These are phyloP conservation scores for Mucuna pruriens DNA, from an alignment of 306 rosid genomes.

Conservation along the genomic window DNA sequence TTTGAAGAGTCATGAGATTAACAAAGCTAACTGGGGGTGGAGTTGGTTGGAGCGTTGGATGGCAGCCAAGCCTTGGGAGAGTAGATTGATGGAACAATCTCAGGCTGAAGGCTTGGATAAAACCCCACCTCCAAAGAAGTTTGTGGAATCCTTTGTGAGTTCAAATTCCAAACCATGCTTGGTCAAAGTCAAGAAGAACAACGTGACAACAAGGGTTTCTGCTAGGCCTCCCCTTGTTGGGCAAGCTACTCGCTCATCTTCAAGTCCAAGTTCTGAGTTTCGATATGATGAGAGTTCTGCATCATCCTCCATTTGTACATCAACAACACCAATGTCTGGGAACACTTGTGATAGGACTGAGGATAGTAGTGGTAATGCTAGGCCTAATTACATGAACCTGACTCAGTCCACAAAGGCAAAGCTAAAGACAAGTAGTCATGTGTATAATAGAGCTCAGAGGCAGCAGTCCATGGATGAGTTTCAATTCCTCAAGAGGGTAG, in stretches of 20 bases:
- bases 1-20: constrained; percentile 59
- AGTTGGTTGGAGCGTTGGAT: constrained; percentile 99
- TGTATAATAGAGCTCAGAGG: constrained; percentile 69
- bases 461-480: constrained; percentile 98
- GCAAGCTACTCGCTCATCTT: constrained; percentile 76
- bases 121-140: constrained; percentile 71
- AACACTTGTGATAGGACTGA: constrained; percentile 81
- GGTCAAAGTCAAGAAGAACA: constrained; percentile 80
- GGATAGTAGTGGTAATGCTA: constrained; percentile 64
- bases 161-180: constrained; percentile 55
- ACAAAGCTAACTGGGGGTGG: constrained; percentile 88
- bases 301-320: constrained; percentile 89
- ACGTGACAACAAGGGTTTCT: constrained; percentile 80
- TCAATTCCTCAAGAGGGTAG: constrained; percentile 73
- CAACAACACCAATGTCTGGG: constrained; percentile 80
- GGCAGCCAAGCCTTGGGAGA: constrained; percentile 99
- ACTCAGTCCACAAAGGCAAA: constrained; percentile 89
- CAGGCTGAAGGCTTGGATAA: constrained; percentile 53
- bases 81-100: constrained; percentile 85
- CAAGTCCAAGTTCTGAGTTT: constrained; percentile 96
- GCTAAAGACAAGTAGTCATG: constrained; percentile 47
- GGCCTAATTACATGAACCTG: constrained; percentile 86
- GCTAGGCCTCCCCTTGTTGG: constrained; percentile 75
- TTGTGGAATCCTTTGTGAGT: constrained; percentile 48
- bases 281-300: constrained; percentile 88